Evolutionary conservation across 768 basidiomycete genomes (phyloP), one percentile per base, ranked within the genome.

Genomic region (Termitomyces sp.): DNA sequence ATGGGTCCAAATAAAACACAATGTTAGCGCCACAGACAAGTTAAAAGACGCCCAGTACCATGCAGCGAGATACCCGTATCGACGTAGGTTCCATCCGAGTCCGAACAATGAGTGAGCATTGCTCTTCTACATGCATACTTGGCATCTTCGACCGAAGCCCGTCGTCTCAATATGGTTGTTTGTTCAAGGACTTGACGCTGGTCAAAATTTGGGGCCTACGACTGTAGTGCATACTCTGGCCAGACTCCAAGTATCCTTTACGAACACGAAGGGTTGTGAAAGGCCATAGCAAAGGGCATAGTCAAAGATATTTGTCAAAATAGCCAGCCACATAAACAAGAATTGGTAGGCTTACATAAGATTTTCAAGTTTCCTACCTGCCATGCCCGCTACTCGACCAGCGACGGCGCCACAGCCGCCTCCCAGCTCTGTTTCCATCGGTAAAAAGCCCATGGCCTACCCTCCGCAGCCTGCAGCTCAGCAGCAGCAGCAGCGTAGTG

Each of bases 381-480:
- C 64, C 64, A 65, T 65, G 64, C 64, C 64, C 56, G 55, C 62
- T 45, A 65, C 56, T 58, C 64, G 64, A 31, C 54, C 60, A 56
- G 58, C 54, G 16, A 52, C 62, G 41, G 58, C 58, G 20, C 71
- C 67, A 66, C 73, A 71, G 67, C 73, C 67, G 56, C 75, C 75
- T 46, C 91, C 88, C 33, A 87, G 84, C 56, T 89, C 90, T 49
- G 82, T 93, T 15, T 91, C 92, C 22, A 90, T 90, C 60, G 93
- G 93, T 62, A 96, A 96, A 76, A 90, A 92, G 65, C 93, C 92
- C 31, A 94, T 94, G 92, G 78, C 86, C 2, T 93, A 93, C 66
- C 70, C 72, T 29, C 66, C 60, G n/a, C 70, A 66, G 58, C 71
- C 66, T 47, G 27, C 65, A 60, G 54, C 67, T 15, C 69, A 70